Evolutionary conservation across 208 protist genomes (phyloP), one percentile per base, ranked within the genome.

Genomic region (Wallacemonas sp.): DNA sequence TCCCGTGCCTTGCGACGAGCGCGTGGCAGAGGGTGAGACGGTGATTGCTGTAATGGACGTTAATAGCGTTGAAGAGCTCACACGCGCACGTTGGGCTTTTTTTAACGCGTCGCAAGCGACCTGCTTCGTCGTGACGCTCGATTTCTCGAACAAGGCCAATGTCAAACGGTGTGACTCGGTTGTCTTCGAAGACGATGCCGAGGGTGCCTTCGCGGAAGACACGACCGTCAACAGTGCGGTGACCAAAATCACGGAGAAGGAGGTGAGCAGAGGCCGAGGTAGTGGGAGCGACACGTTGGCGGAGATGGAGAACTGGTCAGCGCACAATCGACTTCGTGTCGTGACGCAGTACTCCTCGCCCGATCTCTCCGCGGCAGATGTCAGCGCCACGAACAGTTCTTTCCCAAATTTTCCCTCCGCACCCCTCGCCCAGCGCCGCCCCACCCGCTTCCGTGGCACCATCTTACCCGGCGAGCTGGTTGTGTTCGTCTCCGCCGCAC

Each of bases 11-110:
- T 21, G 42, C n/a, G 6, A n/a, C n/a, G n/a, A n/a, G n/a, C 36
- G 17, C 44, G 44, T 19, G 19, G 44, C 44, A 49, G 44, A 33
- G 51, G 51, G 6, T 26, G 28, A 14, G 12, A 31, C 51, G 30
- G 41, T 49, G 38, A 17, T 21, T 8, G 21, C 38, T 24, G 30
- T 51, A 2, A 27, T 47, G n/a, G 26, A 14, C 3, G 55, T 80
- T 6, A 69, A 70, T 12, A 59, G 70, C 24, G 55, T 62, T 8
- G 26, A 9, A 11, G 31, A 26, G 17, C 28, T 58, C 9, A 58
- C 51, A 19, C 68, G 69, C 24, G 51, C 56, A 11, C 77, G 70
- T 15, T 84, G 77, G 77, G 66, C 72, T 26, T 75, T 84, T 39
- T 73, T 72, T 44, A 84, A 79, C 49, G 69, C 75, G 26, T 72